Evolutionary conservation across 129 eudicot species (phyloP).

Genomic region (Tagetes erecta): DNA sequence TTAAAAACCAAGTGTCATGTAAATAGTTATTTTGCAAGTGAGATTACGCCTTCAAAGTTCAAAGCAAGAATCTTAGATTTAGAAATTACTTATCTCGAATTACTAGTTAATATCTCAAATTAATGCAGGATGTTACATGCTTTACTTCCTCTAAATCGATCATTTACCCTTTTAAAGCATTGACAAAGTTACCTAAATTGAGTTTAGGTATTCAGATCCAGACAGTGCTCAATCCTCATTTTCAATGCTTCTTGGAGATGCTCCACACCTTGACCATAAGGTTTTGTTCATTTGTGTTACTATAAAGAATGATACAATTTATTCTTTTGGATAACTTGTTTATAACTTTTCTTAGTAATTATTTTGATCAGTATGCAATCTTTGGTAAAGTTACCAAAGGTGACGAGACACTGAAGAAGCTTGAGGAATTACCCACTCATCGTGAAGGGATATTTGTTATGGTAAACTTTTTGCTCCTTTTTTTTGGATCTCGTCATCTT

Average conservation of each 20-base stretch:
- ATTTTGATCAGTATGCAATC: constrained; percentile 71
- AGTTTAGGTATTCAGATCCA: constrained; percentile 82
- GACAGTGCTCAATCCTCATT: constrained; percentile 94
- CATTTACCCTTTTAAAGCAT: constrained; percentile 9
- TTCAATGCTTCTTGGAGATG: constrained; percentile 98
- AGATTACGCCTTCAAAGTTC: background rate
- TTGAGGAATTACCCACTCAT: constrained; percentile 94
- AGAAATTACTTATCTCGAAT: background rate
- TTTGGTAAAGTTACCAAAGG: constrained; percentile 98
- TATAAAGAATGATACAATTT: background rate
- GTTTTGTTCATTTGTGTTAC: constrained; percentile 46
- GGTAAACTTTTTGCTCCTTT: constrained; percentile 49
- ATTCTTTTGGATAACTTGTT: background rate
- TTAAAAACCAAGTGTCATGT: background rate
- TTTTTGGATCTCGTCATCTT: constrained; percentile 11
- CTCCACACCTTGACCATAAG: constrained; percentile 98
- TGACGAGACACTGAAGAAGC: constrained; percentile 87
- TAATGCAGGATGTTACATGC: background rate
- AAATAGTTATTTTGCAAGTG: background rate
- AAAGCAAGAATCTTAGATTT: constrained; percentile 13
- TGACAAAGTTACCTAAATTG: constrained; percentile 17
- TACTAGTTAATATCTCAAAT: constrained; percentile 4
- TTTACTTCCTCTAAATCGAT: constrained; percentile 6
- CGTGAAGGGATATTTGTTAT: constrained; percentile 98
- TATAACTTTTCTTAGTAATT: constrained; percentile 13